Conservation (phyloP, 768 basidiomycete species). For the Tremella fuciformis region DNA sequence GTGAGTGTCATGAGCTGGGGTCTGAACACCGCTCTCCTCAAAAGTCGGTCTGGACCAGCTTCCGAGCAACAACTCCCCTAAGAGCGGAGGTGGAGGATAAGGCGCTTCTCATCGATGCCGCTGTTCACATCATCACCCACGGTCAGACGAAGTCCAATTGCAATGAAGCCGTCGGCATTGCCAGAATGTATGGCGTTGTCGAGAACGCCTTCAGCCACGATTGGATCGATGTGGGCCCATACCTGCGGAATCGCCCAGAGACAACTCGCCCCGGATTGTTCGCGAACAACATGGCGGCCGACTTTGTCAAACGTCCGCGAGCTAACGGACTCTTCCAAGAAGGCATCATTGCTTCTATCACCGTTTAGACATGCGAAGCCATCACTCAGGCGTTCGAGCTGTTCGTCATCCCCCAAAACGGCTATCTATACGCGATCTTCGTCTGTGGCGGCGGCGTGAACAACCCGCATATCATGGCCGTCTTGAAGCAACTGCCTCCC, state of each 20-base stretch:
- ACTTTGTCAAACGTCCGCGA: background rate
- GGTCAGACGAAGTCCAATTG: conserved; percentile 31
- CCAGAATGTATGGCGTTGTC: conserved; percentile 18
- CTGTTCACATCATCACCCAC: conserved; percentile 19
- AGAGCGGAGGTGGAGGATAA: too few species aligned
- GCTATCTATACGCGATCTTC: conserved; percentile 39
- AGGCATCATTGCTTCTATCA: conserved; percentile 30
- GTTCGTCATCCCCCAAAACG: background rate
- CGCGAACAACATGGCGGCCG: background rate
- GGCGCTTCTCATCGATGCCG: conserved; percentile 41
- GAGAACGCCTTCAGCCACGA: conserved; percentile 32
- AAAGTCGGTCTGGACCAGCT: too few species aligned
- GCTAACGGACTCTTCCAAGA: conserved; percentile 27
- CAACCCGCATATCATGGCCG: conserved; percentile 31
- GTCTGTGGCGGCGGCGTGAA: conserved; percentile 42
- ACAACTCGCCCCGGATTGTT: conserved; percentile 15
- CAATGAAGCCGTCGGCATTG: conserved; percentile 31
- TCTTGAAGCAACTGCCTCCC: conserved; percentile 17
- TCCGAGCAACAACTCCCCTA: too few species aligned
- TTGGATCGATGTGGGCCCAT: conserved; percentile 19
- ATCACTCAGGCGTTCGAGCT: conserved; percentile 17
- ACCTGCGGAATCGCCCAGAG: conserved; percentile 35
- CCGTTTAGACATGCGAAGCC: conserved; percentile 33
- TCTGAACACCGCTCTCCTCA: too few species aligned
- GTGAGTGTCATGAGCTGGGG: too few species aligned